These are phyloP conservation scores for Ganoderma leucocontextum DNA, from an alignment of 1,284 basidiomycete species.

Conservation along the genomic window DNA sequence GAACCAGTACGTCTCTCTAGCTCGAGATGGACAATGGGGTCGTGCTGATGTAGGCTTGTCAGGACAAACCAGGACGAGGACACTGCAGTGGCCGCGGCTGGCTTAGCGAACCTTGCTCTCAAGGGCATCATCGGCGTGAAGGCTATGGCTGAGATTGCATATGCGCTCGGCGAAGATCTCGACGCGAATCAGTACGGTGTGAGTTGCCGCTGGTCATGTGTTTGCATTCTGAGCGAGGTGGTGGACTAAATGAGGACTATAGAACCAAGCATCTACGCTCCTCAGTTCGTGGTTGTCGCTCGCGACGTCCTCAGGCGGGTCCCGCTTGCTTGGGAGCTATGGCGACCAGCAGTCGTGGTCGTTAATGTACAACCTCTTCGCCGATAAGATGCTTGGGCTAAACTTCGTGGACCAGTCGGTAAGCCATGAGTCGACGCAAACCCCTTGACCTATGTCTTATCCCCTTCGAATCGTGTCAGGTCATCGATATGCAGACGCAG, in stretches of 20 bases:
- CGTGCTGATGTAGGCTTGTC: neutral
- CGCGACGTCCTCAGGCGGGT: constrained; percentile 46
- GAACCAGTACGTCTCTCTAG: constrained; percentile 50
- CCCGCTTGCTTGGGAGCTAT: constrained; percentile 51
- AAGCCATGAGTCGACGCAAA: constrained; percentile 9
- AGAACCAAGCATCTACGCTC: constrained; percentile 24
- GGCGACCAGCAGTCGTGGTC: constrained; percentile 61
- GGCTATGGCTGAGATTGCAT: constrained; percentile 67
- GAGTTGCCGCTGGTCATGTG: constrained; percentile 26
- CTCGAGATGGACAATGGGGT: neutral
- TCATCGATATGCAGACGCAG: constrained; percentile 19
- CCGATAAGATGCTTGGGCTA: constrained; percentile 60
- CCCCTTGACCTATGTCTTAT: neutral
- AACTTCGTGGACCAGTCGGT: constrained; percentile 34
- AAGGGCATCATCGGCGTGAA: constrained; percentile 76
- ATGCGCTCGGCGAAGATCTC: constrained; percentile 53
- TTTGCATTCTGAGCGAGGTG: neutral
- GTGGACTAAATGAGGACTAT: constrained; percentile 18
- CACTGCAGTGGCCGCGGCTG: no score
- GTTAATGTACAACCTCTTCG: constrained; percentile 70
- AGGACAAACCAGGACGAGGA: constrained; percentile 65
- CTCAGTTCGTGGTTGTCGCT: constrained; percentile 36
- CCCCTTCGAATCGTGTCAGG: neutral
- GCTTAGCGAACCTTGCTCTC: constrained; percentile 80
- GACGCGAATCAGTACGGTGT: constrained; percentile 59